A percentile compares a stretch with the other conserved stretches of the same genome.
Evolutionary conservation across 164 flowering plant species (phyloP).

Genomic region (Liriodendron chinense): DNA sequence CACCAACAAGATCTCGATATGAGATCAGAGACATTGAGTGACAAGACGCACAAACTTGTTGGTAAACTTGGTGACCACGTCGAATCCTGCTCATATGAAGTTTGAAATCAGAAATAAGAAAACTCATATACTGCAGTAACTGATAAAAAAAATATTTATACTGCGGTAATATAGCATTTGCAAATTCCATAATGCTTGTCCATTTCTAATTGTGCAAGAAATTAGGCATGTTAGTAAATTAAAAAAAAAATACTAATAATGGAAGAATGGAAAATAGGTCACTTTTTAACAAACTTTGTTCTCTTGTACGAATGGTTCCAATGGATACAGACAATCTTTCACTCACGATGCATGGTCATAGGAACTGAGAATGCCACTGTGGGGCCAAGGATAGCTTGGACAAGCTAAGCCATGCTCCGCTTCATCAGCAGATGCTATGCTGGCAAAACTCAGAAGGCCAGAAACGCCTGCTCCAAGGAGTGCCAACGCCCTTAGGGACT

Average conservation of each 20-base stretch:
- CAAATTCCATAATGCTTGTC: background rate
- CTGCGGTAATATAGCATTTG: background rate
- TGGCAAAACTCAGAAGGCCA: conserved; percentile 66
- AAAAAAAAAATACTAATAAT: background rate
- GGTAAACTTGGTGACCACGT: conserved; percentile 89
- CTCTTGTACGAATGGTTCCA: background rate
- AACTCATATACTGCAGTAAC: background rate
- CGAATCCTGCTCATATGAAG: conserved; percentile 56
- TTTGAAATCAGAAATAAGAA: background rate
- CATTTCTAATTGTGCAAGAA: background rate
- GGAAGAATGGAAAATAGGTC: background rate
- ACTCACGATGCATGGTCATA: conserved; percentile 96
- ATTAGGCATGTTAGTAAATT: background rate
- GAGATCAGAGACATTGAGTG: conserved; percentile 85
- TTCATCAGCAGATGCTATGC: conserved; percentile 83
- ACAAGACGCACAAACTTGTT: conserved; percentile 89
- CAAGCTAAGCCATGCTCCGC: conserved; percentile 86
- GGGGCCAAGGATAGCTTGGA: conserved; percentile 94
- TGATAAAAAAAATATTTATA: no score
- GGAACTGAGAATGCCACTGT: conserved; percentile 88
- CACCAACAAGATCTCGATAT: conserved; percentile 86
- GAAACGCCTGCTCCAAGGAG: conserved; percentile 85
- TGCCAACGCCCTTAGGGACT: conserved; percentile 66
- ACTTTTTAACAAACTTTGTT: background rate
- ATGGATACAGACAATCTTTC: background rate